Evolutionary conservation across 257 asterid genomes (phyloP), one percentile per base, ranked within the genome.

Genomic region (Datura wrightii): DNA sequence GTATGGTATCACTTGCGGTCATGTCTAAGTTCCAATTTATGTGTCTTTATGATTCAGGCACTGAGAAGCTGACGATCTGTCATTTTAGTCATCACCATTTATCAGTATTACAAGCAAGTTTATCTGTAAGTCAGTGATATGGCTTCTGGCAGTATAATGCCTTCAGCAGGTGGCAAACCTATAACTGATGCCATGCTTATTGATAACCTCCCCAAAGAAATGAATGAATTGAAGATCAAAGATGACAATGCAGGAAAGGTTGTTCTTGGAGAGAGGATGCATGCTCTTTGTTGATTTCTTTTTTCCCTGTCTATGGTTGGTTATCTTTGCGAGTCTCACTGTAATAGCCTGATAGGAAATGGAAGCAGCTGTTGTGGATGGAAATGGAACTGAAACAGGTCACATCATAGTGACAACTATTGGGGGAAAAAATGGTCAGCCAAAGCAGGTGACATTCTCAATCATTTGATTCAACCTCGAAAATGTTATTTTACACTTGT

Each of bases 321-420:
- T 50, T 76, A 76, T 76, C 60, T 53, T 79, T 65, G 46, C 31
- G 31, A 52, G 46, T 76, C 52, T 76, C 63, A 71, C 59, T 59
- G 72, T 83, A 84, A 37, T 36, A 1, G 10, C 74, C 31, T 85
- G 85, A 50, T 87, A 95, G 99, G 99, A 95, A 87, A 90, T 94
- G 92, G 99, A 95, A 78, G 93, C 98, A 11, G 94, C 98, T 10
- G 92, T 93, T 39, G 97, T 95, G 39, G 95, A 94, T 89, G 98
- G 97, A 79, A 95, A 93, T 85, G 99, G 97, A 86, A 93, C 98
- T 24, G 99, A 95, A 89, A 94, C 97, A 5, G 99, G 99, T 41
- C 99, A 94, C 89, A 94, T 95, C 41, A 95, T 95, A 80, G 99
- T 95, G 82, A 94, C 99, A 14, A 94, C 99, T 66, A 94, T 94